Conservation (phyloP, 331 rosid species). For the Stylosanthes scabra region DNA sequence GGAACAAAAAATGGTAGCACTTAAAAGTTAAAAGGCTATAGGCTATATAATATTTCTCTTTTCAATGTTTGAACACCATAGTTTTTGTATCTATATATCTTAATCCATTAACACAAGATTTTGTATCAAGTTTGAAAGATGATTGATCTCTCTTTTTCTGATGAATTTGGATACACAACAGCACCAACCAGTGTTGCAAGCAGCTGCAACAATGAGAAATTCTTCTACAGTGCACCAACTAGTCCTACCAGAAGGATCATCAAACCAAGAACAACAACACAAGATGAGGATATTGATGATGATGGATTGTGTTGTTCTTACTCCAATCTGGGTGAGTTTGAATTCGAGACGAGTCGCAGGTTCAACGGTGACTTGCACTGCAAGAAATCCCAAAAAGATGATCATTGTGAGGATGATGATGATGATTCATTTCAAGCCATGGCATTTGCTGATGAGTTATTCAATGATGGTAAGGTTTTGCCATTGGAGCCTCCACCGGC, state of each 20-base stretch:
- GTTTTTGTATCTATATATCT: constrained; percentile 13
- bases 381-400: constrained; percentile 21
- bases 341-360: constrained; percentile 64
- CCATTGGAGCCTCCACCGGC: constrained; percentile 67
- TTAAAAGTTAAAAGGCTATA: constrained; percentile 12
- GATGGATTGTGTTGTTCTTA: not conserved
- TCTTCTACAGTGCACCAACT: constrained; percentile 73
- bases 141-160: constrained; percentile 54
- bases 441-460: constrained; percentile 88
- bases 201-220: constrained; percentile 45
- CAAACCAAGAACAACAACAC: constrained; percentile 20
- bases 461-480: constrained; percentile 74
- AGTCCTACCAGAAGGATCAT: constrained; percentile 55
- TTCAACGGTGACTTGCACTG: constrained; percentile 37
- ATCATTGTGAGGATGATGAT: not conserved
- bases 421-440: constrained; percentile 49
- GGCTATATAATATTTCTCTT: not conserved
- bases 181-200: constrained; percentile 40
- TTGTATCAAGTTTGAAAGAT: not conserved
- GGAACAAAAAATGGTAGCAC: constrained; percentile 34
- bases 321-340: constrained; percentile 56
- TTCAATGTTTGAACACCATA: constrained; percentile 22
- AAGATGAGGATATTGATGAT: constrained; percentile 36
- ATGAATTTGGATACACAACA: constrained; percentile 40
- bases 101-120: not conserved